Base-by-base conservation (phyloP, 2,329 filamentous ascomycete species). In the Trichothecium sympodiale region DNA sequence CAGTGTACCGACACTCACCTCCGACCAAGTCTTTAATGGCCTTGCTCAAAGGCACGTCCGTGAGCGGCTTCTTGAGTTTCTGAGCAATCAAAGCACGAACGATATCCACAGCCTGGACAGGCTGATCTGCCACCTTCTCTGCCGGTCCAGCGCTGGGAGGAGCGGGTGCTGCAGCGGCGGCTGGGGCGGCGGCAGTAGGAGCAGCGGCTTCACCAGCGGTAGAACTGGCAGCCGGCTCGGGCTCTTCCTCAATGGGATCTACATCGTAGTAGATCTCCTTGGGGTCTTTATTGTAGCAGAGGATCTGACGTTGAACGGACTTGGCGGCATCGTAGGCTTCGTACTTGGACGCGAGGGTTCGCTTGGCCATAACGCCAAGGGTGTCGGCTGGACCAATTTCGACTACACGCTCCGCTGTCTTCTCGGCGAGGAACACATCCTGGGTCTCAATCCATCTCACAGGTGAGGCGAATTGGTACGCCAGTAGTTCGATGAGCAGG, bases 391-490 rank as follows among this genome's bases (percentile, higher is more conserved):
- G 91, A 58, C 91, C 91, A 50, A 98, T 82, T 63, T 98, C 91
- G 52, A 98, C 91, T 55, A 98, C 93, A 56, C 91, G 80, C 73
- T 98, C 91, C 34, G 91, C 93, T 35, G 80, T 83, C 67, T 94
- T 91, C 63, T 96, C 87, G 46, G 83, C 89, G 50, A 98, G 83
- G 55, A 98, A 91, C 51, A 98, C 91, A 89, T 98, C 91, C 67
- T 98, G 91, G 37, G 91, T 98, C 67, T 98, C 91, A 63, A 98
- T 98, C 91, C 91, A 98, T 79, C 91, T 81, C 51, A 98, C 91
- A 34, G 91, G 91, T 37, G 89, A 96, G 52, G 91, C 91, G 62
- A 98, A 98, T 61, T 98, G 91, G 65, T 96, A 98, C 69, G 91
- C 91, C 50, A 98, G 79, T 46, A 98, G 84, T 79, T 98, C 91